Base-by-base conservation (phyloP, 805 yeast species). In the Blastobotrys attinorum region DNA sequence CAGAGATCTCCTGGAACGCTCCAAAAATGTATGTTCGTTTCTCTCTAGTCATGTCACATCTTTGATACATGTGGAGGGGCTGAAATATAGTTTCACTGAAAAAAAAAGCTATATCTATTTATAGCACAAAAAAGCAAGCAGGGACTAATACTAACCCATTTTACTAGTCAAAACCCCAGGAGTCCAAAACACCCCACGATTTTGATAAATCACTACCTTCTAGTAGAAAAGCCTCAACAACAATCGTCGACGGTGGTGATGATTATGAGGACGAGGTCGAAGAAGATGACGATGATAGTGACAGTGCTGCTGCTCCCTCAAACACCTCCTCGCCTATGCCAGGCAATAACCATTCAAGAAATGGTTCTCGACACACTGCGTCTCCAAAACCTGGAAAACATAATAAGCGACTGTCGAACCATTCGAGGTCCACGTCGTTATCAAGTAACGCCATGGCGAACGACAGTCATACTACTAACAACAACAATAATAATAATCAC, bases 1-100 rank as follows among this genome's bases (percentile, higher is more conserved):
- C 2, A 63, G 69, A 8, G 72, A 72, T 8, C 62, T 82, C 36
- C 44, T 55, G 15, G 45, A 43, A 20, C 41, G 47, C 23, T 52
- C 47, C 36, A 33, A 46, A 29, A 37, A 17, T 22, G 57, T 53
- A 43, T 42, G 57, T 51, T 27, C 31, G 17, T 11, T 11, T 13
- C 34, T 13, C 45, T 21, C 16, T 42, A 17, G 6, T 17, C 16
- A 21, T 33, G 13, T 3, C 10, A 4, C 10, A 16, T 4, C 7
- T 3, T 6, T 6, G 22, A 17, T 17, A 33, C 37, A 20, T 3
- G 5, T 18, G 20, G 16, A 18, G 20, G n/a, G 25, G n/a, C 38
- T 8, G 23, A 17, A 11, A n/a, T n/a, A n/a, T n/a, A n/a, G n/a
- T n/a, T n/a, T n/a, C n/a, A n/a, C n/a, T n/a, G n/a, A n/a, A n/a